These are phyloP conservation scores for Thermochaetoides dissita DNA, from an alignment of 2,329 filamentous ascomycete genomes.

Conservation along the genomic window DNA sequence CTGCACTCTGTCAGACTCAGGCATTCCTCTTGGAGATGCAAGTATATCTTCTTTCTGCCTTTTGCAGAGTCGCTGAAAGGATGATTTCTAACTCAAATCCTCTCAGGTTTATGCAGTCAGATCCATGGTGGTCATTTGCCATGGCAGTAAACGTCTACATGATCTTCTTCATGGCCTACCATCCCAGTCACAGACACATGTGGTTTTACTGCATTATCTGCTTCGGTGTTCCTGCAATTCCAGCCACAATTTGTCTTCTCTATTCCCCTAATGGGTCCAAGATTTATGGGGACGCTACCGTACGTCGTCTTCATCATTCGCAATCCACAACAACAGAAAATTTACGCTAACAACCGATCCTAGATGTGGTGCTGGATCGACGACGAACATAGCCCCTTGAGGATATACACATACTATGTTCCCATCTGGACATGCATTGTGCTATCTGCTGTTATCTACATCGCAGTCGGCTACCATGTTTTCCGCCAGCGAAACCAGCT, in stretches of 20 bases:
- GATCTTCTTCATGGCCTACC: conserved; percentile 46
- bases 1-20: conserved; percentile 46
- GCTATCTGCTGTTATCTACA: conserved; percentile 40
- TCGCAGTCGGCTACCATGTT: conserved; percentile 44
- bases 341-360: too few species aligned
- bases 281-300: conserved; percentile 42
- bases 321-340: too few species aligned
- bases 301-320: conserved; percentile 19
- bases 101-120: conserved; percentile 60
- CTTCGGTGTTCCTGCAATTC: conserved; percentile 58
- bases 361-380: conserved; percentile 52
- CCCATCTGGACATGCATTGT: conserved; percentile 47
- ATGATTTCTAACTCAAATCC: background rate
- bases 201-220: conserved; percentile 58
- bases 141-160: conserved; percentile 76
- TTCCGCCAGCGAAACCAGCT: conserved; percentile 43
- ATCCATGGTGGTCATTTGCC: conserved; percentile 63
- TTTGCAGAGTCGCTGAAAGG: too few species aligned
- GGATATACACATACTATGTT: conserved; percentile 48
- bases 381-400: conserved; percentile 37
- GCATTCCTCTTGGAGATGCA: conserved; percentile 54
- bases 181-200: conserved; percentile 51
- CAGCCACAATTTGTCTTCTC: conserved; percentile 49
- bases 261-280: conserved; percentile 9
- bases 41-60: conserved; percentile 19